Evolutionary conservation across 176 grass and related monocot species (phyloP).

Genomic region (Aechmea fasciata): DNA sequence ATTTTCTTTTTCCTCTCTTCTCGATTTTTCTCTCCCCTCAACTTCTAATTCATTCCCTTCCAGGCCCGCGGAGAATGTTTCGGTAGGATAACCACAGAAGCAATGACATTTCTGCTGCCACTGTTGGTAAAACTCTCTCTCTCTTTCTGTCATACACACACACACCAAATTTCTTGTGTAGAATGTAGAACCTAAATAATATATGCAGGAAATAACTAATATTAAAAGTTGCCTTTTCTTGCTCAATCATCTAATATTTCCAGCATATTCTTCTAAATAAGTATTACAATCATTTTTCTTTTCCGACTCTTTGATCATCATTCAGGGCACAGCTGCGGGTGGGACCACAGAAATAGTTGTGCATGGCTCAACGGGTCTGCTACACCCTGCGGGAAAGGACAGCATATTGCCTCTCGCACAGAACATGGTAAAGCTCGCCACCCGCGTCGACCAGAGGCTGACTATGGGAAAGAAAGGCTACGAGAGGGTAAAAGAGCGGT

Average conservation of each 20-base stretch:
- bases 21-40: not conserved
- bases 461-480: slow-evolving; percentile 69
- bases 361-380: slow-evolving; percentile 66
- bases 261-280: not conserved
- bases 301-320: not conserved
- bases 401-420: slow-evolving; percentile 55
- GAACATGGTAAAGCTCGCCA: slow-evolving; percentile 65
- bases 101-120: slow-evolving; percentile 91
- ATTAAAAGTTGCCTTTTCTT: not conserved
- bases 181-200: too few species aligned
- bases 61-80: slow-evolving; percentile 98
- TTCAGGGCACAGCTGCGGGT: slow-evolving; percentile 76
- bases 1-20: too few species aligned
- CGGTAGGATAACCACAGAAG: slow-evolving; percentile 96
- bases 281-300: not conserved
- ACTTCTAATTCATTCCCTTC: not conserved
- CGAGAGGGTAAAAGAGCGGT: slow-evolving; percentile 58
- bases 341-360: slow-evolving; percentile 81
- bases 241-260: not conserved
- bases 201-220: too few species aligned
- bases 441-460: slow-evolving; percentile 46
- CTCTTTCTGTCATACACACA: slow-evolving; percentile 4
- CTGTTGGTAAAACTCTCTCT: slow-evolving; percentile 44
- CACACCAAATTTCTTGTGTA: not conserved
- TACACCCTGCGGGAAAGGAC: slow-evolving; percentile 78